phyloP scores from a whole-genome alignment of 768 basidiomycete species.

The Leccinum disarticulatum region DNA sequence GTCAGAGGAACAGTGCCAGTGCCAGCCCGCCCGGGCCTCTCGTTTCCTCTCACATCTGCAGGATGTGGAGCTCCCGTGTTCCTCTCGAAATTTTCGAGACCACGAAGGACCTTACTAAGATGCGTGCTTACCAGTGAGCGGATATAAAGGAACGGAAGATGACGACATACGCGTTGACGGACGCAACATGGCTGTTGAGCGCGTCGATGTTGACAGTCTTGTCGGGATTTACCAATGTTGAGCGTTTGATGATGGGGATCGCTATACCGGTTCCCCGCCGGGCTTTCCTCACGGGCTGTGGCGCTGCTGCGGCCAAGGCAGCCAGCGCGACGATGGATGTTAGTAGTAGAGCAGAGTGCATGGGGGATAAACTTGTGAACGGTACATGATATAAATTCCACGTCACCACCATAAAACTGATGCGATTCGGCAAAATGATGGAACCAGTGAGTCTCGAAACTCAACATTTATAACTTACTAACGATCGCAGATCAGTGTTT shows the following conservation, averaged over 20 bases:
- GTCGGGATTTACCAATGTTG: slow-evolving; percentile 5
- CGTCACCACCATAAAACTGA: no score
- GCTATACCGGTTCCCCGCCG: neutral
- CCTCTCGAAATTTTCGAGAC: slow-evolving; percentile 1
- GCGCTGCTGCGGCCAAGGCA: slow-evolving; percentile 6
- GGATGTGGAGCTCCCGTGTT: slow-evolving; percentile 5
- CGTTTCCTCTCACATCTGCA: neutral
- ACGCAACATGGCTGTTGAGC: slow-evolving; percentile 4
- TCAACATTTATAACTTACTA: no score
- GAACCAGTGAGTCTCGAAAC: no score
- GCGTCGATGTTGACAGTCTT: slow-evolving; percentile 5
- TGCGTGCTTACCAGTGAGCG: neutral
- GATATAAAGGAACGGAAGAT: neutral
- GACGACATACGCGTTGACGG: slow-evolving; percentile 10
- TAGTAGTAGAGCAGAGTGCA: neutral
- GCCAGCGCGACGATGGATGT: slow-evolving; percentile 6
- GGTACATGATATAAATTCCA: no score
- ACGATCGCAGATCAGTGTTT: no score
- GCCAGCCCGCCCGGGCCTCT: neutral
- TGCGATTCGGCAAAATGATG: no score
- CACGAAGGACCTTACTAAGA: slow-evolving; percentile 4
- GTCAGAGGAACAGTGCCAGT: neutral
- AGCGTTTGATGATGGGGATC: slow-evolving; percentile 15
- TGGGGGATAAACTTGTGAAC: neutral
- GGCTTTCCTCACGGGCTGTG: neutral